These are phyloP conservation scores for Mollisia scopiformis DNA, from an alignment of 2,329 filamentous ascomycete genomes.

Conservation along the genomic window DNA sequence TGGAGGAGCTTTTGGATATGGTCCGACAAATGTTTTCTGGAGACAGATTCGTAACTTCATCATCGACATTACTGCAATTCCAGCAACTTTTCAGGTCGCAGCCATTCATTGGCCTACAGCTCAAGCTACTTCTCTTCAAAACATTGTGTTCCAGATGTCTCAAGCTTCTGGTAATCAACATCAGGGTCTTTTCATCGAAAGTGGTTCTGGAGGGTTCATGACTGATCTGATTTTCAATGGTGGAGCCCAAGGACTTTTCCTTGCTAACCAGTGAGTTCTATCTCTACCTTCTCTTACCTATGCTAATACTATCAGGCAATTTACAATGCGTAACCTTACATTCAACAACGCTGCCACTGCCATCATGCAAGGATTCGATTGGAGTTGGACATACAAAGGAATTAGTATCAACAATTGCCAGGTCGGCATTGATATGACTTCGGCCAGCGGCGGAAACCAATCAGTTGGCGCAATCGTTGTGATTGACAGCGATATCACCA, in stretches of 20 bases:
- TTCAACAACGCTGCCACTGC: conserved; percentile 37
- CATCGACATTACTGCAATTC: conserved; percentile 52
- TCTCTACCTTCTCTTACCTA: not conserved
- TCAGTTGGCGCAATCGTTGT: conserved; percentile 59
- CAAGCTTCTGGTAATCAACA: conserved; percentile 49
- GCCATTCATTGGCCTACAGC: conserved; percentile 57
- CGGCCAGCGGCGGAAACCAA: conserved; percentile 42
- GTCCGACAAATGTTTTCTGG: conserved; percentile 73
- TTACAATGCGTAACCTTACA: conserved; percentile 58
- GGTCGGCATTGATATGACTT: conserved; percentile 53
- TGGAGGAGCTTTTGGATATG: conserved; percentile 63
- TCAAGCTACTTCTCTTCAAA: conserved; percentile 63
- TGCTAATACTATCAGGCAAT: conserved; percentile 45
- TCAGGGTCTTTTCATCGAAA: conserved; percentile 63
- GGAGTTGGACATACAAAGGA: conserved; percentile 42
- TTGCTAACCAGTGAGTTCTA: conserved; percentile 55
- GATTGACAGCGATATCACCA: conserved; percentile 56
- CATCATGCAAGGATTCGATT: conserved; percentile 12
- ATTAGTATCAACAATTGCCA: conserved; percentile 54
- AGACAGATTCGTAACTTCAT: conserved; percentile 67
- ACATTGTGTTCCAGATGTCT: conserved; percentile 62
- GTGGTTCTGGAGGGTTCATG: conserved; percentile 61
- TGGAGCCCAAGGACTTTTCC: conserved; percentile 59
- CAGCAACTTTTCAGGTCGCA: conserved; percentile 32
- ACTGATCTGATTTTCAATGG: conserved; percentile 62